phyloP scores from a whole-genome alignment of 441 rosid genomes.

The Kokia cookei region DNA sequence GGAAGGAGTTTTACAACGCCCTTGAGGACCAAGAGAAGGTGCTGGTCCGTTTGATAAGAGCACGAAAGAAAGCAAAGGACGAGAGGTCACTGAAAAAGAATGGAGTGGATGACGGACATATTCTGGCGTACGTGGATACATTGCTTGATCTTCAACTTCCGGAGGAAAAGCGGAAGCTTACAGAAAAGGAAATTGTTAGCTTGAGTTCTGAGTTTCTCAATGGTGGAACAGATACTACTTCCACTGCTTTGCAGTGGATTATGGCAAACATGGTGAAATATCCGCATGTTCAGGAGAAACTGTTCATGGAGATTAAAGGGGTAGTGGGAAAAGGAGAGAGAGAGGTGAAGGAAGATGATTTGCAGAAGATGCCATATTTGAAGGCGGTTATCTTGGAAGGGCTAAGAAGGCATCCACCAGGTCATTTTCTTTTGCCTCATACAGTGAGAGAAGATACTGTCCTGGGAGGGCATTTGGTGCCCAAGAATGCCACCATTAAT shows the following conservation, averaged over 20 bases:
- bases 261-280: conserved; percentile 29
- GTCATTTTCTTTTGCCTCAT: conserved; percentile 15
- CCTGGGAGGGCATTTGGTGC: conserved; percentile 25
- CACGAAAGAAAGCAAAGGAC: conserved; percentile 12
- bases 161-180: conserved; percentile 17
- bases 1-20: conserved; percentile 21
- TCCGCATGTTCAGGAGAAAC: conserved; percentile 11
- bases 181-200: conserved; percentile 12
- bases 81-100: not conserved
- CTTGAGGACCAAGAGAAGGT: conserved; percentile 1
- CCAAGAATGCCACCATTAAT: conserved; percentile 21
- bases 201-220: conserved; percentile 15
- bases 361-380: conserved; percentile 20
- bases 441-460: conserved; percentile 8
- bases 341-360: conserved; percentile 18
- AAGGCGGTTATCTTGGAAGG: conserved; percentile 30
- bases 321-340: conserved; percentile 2
- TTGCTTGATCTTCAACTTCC: conserved; percentile 17
- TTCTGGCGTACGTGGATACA: conserved; percentile 14
- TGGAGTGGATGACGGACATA: not conserved
- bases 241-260: conserved; percentile 27
- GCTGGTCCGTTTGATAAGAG: conserved; percentile 25
- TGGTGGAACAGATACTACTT: conserved; percentile 22
- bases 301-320: conserved; percentile 17
- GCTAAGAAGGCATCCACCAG: conserved; percentile 18